A percentile compares a stretch with the other conserved stretches of the same genome.
These are phyloP conservation scores for Notholithocarpus densiflorus DNA, from an alignment of 306 rosid genomes.

Conservation along the genomic window DNA sequence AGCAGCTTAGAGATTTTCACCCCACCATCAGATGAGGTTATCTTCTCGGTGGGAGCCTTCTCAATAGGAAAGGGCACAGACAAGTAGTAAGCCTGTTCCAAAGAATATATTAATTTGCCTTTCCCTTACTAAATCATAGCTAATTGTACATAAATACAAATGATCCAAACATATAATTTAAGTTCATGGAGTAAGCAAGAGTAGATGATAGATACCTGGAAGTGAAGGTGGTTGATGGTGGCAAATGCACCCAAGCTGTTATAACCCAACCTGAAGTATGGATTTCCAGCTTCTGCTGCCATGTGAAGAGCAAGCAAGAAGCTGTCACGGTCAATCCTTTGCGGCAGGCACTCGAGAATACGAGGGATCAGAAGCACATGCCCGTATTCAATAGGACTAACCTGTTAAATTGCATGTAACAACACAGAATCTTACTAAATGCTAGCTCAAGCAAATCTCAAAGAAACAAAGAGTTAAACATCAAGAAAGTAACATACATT, in stretches of 20 bases:
- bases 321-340: conserved; percentile 81
- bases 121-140: not conserved
- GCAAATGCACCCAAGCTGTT: conserved; percentile 98
- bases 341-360: conserved; percentile 72
- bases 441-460: not conserved
- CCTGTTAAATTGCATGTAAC: conserved; percentile 50
- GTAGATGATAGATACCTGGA: conserved; percentile 54
- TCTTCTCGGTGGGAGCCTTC: conserved; percentile 80
- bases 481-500: conserved; percentile 45
- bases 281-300: conserved; percentile 76
- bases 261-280: conserved; percentile 83
- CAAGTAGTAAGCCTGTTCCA: conserved; percentile 78
- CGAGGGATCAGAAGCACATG: conserved; percentile 89
- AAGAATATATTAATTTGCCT: conserved; percentile 6
- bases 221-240: conserved; percentile 98
- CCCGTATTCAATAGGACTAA: conserved; percentile 94
- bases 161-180: not conserved
- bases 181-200: not conserved
- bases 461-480: conserved; percentile 9
- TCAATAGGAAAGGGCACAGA: conserved; percentile 85
- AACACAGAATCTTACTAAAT: conserved; percentile 2
- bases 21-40: conserved; percentile 40
- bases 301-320: conserved; percentile 79
- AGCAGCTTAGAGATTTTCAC: conserved; percentile 62
- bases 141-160: not conserved